These are phyloP conservation scores for Lactifluus volemus DNA, from an alignment of 768 basidiomycete species.

Conservation along the genomic window DNA sequence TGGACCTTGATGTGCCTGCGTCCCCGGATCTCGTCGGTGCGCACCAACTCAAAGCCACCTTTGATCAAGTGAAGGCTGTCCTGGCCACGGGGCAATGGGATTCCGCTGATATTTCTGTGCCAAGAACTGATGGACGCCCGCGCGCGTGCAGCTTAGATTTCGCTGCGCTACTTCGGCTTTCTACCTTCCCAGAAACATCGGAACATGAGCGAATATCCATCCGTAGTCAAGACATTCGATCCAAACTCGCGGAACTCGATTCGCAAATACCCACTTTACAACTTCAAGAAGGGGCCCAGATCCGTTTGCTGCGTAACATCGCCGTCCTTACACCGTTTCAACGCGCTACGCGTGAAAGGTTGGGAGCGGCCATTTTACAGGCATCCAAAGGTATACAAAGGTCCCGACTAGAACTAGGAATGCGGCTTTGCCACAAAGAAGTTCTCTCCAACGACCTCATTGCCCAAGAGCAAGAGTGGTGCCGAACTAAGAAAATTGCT, in stretches of 20 bases:
- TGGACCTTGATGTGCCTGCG: slow-evolving; percentile 38
- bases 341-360: slow-evolving; percentile 68
- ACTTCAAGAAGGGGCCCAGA: slow-evolving; percentile 52
- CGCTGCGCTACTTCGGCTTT: slow-evolving; percentile 15
- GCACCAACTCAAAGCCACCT: slow-evolving; percentile 71
- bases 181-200: slow-evolving; percentile 13
- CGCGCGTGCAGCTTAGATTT: slow-evolving; percentile 30
- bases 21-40: slow-evolving; percentile 51
- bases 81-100: slow-evolving; percentile 47
- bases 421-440: slow-evolving; percentile 64
- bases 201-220: slow-evolving; percentile 33
- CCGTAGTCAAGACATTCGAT: slow-evolving; percentile 48
- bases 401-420: slow-evolving; percentile 64
- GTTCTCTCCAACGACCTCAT: slow-evolving; percentile 70
- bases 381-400: slow-evolving; percentile 58
- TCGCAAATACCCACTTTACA: slow-evolving; percentile 44
- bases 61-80: slow-evolving; percentile 81
- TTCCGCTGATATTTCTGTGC: slow-evolving; percentile 26
- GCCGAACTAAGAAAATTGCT: slow-evolving; percentile 58
- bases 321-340: slow-evolving; percentile 85
- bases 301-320: slow-evolving; percentile 73
- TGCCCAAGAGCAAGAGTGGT: slow-evolving; percentile 60
- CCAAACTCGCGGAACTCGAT: slow-evolving; percentile 60
- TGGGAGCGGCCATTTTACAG: slow-evolving; percentile 50
- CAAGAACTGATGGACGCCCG: slow-evolving; percentile 22